phyloP scores from a whole-genome alignment of 306 rosid species.

The Canavalia ensiformis region DNA sequence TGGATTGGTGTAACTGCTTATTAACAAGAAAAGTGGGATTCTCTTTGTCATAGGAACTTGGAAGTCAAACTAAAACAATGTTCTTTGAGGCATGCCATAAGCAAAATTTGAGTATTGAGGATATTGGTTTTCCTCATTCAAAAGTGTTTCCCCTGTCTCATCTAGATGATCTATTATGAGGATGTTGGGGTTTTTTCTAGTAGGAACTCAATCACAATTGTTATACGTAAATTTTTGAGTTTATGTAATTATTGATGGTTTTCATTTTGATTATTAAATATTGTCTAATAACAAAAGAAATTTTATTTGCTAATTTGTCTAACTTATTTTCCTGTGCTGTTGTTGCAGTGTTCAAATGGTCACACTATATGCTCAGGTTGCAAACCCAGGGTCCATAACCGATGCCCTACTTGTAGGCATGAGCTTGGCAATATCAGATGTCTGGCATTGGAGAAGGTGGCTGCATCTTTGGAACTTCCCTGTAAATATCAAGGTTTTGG shows the following conservation, averaged over 20 bases:
- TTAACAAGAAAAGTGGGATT: constrained; percentile 3
- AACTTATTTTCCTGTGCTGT: not conserved
- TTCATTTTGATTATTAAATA: constrained; percentile 12
- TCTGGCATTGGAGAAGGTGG: constrained; percentile 94
- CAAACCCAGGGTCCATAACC: constrained; percentile 95
- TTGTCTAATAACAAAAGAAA: not conserved
- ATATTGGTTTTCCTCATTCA: constrained; percentile 19
- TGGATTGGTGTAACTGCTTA: constrained; percentile 7
- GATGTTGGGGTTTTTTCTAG: not conserved
- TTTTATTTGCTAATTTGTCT: not conserved
- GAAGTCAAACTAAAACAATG: not conserved
- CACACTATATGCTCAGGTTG: constrained; percentile 94
- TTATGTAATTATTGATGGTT: not conserved
- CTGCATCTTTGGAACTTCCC: constrained; percentile 93
- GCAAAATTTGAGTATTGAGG: not conserved
- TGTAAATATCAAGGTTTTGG: constrained; percentile 90
- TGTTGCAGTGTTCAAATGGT: constrained; percentile 91
- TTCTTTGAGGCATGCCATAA: not conserved
- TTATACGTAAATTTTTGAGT: not conserved
- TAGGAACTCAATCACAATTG: not conserved
- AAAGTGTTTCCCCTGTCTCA: constrained; percentile 12
- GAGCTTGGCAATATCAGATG: constrained; percentile 97
- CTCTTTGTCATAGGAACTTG: not conserved
- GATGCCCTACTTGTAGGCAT: constrained; percentile 95
- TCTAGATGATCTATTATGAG: constrained; percentile 27